phyloP scores from a whole-genome alignment of 2,329 filamentous ascomycete genomes.

The Claviceps pusilla region DNA sequence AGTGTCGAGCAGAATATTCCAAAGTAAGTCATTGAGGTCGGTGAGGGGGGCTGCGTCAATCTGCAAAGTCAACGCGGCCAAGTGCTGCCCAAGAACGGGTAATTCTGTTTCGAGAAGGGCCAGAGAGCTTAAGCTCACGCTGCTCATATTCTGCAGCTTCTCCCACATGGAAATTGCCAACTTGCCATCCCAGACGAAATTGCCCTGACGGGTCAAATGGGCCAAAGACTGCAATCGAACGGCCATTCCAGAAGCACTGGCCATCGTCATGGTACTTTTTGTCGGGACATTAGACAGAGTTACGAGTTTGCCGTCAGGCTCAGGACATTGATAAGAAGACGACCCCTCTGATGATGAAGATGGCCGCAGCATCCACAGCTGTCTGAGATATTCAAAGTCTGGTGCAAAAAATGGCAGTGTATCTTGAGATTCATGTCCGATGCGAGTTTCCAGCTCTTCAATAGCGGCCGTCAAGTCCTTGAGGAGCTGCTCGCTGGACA shows the following conservation, averaged over 20 bases:
- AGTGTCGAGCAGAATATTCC: constrained; percentile 28
- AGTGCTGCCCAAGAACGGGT: constrained; percentile 40
- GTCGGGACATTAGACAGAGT: constrained; percentile 32
- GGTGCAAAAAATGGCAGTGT: constrained; percentile 34
- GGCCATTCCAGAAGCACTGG: constrained; percentile 21
- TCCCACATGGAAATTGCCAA: constrained; percentile 33
- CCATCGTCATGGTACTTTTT: constrained; percentile 18
- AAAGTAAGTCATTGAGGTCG: constrained; percentile 34
- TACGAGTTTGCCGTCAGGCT: constrained; percentile 23
- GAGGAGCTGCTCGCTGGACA: constrained; percentile 32
- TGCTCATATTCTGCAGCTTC: constrained; percentile 35
- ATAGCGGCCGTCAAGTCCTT: constrained; percentile 36
- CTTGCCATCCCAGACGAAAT: constrained; percentile 26
- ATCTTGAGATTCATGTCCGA: constrained; percentile 25
- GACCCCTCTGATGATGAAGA: constrained; percentile 3
- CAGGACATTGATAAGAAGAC: not conserved
- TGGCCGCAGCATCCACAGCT: constrained; percentile 30
- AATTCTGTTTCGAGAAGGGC: constrained; percentile 51
- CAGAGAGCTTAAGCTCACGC: constrained; percentile 44
- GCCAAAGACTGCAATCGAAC: constrained; percentile 32
- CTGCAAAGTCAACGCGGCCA: constrained; percentile 34
- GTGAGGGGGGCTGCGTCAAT: constrained; percentile 34
- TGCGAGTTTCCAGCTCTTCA: constrained; percentile 31
- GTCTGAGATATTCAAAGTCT: constrained; percentile 43
- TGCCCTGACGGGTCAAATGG: constrained; percentile 26